These are phyloP conservation scores for Russula virescens DNA, from an alignment of 768 basidiomycete species.

Conservation along the genomic window DNA sequence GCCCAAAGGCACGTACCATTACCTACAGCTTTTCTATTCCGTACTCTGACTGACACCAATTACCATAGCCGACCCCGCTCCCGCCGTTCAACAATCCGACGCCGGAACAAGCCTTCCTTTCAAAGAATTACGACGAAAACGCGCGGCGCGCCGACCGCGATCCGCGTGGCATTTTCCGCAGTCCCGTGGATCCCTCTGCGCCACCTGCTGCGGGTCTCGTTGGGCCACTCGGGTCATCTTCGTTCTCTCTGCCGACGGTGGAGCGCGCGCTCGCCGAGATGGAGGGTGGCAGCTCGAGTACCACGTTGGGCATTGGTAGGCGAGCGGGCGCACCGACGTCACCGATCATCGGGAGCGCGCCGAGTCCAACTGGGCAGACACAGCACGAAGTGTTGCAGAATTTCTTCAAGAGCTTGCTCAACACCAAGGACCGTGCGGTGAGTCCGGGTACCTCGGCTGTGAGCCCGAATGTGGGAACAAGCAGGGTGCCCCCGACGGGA, in stretches of 20 bases:
- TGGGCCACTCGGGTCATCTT: slow-evolving; percentile 85
- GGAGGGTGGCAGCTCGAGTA: slow-evolving; percentile 51
- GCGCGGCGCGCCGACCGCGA: slow-evolving; percentile 86
- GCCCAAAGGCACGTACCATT: slow-evolving; percentile 51
- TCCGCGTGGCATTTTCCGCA: slow-evolving; percentile 82
- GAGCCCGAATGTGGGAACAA: slow-evolving; percentile 29
- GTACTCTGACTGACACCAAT: background rate
- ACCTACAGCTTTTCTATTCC: background rate
- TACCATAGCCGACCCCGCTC: slow-evolving; percentile 52
- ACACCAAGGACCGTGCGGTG: slow-evolving; percentile 52
- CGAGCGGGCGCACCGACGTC: slow-evolving; percentile 27
- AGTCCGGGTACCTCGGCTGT: slow-evolving; percentile 33
- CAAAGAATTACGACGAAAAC: slow-evolving; percentile 87
- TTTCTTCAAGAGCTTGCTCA: slow-evolving; percentile 81
- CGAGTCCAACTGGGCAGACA: slow-evolving; percentile 48
- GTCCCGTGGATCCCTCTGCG: slow-evolving; percentile 54
- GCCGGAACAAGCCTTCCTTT: slow-evolving; percentile 87
- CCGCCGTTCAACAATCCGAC: slow-evolving; percentile 77
- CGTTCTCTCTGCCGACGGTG: slow-evolving; percentile 80
- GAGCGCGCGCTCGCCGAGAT: slow-evolving; percentile 85
- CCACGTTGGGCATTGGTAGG: slow-evolving; percentile 24
- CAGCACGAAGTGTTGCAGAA: slow-evolving; percentile 82
- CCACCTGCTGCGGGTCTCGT: slow-evolving; percentile 71
- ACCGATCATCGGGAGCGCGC: slow-evolving; percentile 31
- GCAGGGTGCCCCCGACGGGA: slow-evolving; percentile 1